Conservation (phyloP, 352 stramenopile species). For the Phytophthora nicotianae region DNA sequence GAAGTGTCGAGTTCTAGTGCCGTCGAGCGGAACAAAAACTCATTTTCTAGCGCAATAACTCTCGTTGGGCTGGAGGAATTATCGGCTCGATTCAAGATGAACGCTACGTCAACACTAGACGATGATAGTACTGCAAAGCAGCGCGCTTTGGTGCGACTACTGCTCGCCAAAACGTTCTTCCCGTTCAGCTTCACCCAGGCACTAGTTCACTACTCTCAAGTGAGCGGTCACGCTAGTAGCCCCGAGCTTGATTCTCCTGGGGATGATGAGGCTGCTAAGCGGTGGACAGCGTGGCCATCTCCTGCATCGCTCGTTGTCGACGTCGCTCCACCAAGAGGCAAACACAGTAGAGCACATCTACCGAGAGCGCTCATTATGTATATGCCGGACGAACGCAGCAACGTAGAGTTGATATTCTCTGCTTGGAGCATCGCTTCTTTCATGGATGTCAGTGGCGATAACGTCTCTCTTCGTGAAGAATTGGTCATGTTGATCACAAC, state of each 20-base stretch:
- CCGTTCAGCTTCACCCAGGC: constrained; percentile 30
- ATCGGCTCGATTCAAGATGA: not conserved
- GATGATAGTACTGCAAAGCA: not conserved
- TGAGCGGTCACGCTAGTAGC: not conserved
- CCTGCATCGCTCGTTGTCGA: constrained; percentile 21
- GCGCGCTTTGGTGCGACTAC: constrained; percentile 12
- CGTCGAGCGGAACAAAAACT: not conserved
- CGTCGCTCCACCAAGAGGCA: constrained; percentile 22
- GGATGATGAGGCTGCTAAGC: not conserved
- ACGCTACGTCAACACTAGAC: not conserved
- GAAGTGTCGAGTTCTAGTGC: constrained; percentile 5
- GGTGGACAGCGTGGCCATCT: constrained; percentile 13
- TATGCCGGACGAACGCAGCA: constrained; percentile 8
- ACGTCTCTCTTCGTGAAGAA: constrained; percentile 21
- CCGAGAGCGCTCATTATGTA: constrained; percentile 31
- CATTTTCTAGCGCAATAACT: constrained; percentile 2
- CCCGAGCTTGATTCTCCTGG: not conserved
- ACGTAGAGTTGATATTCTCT: constrained; percentile 13
- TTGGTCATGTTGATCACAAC: constrained; percentile 35
- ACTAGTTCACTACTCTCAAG: constrained; percentile 19
- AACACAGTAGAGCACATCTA: constrained; percentile 26
- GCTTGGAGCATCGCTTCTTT: constrained; percentile 25
- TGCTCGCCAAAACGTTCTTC: constrained; percentile 50
- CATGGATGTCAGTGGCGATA: constrained; percentile 8
- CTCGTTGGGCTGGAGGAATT: constrained; percentile 18